These are phyloP conservation scores for Candida orba DNA, from an alignment of 805 yeast genomes.

Conservation along the genomic window DNA sequence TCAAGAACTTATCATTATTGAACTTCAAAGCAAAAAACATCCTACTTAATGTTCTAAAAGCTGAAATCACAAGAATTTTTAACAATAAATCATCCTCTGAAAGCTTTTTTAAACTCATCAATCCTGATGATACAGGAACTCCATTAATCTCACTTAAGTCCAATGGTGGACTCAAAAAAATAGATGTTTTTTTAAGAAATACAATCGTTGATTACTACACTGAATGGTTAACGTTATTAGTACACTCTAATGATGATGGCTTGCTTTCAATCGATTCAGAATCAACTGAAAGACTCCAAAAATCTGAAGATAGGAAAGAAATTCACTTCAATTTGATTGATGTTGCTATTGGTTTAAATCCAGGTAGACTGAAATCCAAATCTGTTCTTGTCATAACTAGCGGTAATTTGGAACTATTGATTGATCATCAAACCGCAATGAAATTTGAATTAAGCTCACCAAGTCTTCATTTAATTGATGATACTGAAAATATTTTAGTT, in stretches of 20 bases:
- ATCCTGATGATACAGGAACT: constrained; percentile 26
- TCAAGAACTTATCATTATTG: constrained; percentile 12
- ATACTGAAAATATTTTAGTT: constrained; percentile 31
- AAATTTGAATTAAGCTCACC: constrained; percentile 34
- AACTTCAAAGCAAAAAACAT: constrained; percentile 13
- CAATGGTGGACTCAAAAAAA: constrained; percentile 24
- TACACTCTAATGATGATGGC: constrained; percentile 8
- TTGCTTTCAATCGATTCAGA: constrained; percentile 2
- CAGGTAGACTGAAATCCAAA: constrained; percentile 52
- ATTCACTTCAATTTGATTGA: constrained; percentile 32
- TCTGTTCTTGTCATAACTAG: constrained; percentile 42
- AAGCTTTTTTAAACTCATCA: constrained; percentile 27
- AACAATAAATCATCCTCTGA: constrained; percentile 16
- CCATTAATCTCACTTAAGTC: constrained; percentile 37
- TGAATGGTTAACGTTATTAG: constrained; percentile 45
- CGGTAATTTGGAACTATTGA: constrained; percentile 45
- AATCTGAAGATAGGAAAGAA: constrained; percentile 7
- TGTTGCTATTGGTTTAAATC: constrained; percentile 54
- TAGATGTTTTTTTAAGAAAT: constrained; percentile 42
- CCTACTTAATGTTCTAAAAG: constrained; percentile 15
- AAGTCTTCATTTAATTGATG: constrained; percentile 51
- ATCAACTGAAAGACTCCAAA: constrained; percentile 1
- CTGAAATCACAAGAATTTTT: constrained; percentile 8
- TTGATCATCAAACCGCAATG: constrained; percentile 27
- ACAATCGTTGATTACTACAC: constrained; percentile 51